Base-by-base conservation (phyloP, 176 grass and related monocot genomes). In the Eleusine coracana region DNA sequence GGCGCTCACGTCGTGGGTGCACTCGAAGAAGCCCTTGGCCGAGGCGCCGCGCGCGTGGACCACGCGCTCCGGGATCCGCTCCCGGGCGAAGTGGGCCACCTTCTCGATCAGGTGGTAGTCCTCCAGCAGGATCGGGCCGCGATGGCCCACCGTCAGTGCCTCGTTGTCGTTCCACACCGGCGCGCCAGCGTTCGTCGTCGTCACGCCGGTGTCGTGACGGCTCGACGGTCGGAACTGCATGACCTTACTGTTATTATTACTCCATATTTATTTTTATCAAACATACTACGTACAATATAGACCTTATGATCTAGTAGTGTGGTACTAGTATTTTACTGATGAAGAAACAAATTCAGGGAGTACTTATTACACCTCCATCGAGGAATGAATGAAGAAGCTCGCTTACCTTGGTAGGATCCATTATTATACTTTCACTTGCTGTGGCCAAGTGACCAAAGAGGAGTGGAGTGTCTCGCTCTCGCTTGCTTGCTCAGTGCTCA, bases 121-220 rank as follows among this genome's bases (percentile, higher is more conserved):
- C 74, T 97, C 94, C 0, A 97, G 83, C 1, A 97, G 90, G 63
- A 97, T 92, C 0, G 94, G 94, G 0, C 94, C 94, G 71, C 94
- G 66, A 0, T 85, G 16, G 5, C 94, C 94, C 16, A 97, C 94
- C 1, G 94, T 97, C 39, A 97, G 94, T 1, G 94, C 91, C 78
- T 94, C 88, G 80, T 97, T 94, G 86, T 97, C 94, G 79, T 94
- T 97, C 94, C 94, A 97, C 27, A 97, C 94, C 0, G 94, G 94
- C 0, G 55, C 92, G 0, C 94, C 94, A 1, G 92, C 94, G 66
- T 97, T 97, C n/a, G 94, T 97, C 62, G 94, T 94, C 45, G 89
- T 94, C 37, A 90, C 90, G 69, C 38, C 71, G 49, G 88, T 87
- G 83, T 97, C 94, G 50, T 90, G 90, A 15, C 18, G 17, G 84